Conservation (phyloP, 2,329 filamentous ascomycete genomes). For the Fusarium sp. region DNA sequence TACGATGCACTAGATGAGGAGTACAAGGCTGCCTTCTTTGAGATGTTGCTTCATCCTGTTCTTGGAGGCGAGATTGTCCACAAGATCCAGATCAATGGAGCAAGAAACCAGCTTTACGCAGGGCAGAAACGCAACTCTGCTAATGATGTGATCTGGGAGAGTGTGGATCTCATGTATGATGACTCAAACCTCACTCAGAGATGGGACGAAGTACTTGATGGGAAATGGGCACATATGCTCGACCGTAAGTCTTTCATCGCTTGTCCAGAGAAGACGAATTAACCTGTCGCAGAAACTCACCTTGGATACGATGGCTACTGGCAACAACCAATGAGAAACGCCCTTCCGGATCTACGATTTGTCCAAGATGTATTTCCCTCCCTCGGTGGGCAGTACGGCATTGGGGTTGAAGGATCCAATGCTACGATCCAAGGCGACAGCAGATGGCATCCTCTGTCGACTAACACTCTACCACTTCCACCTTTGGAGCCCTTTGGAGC, state of each 20-base stretch:
- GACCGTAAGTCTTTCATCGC: slow-evolving; percentile 13
- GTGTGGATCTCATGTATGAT: slow-evolving; percentile 31
- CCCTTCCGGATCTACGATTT: slow-evolving; percentile 63
- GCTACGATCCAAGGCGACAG: slow-evolving; percentile 52
- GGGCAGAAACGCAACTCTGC: slow-evolving; percentile 68
- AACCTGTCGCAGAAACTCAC: slow-evolving; percentile 57
- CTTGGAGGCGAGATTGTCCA: slow-evolving; percentile 68
- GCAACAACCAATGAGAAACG: slow-evolving; percentile 81
- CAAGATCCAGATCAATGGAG: slow-evolving; percentile 59
- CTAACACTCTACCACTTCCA: slow-evolving; percentile 48
- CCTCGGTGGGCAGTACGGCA: slow-evolving; percentile 52
- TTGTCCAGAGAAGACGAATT: background rate
- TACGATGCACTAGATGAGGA: slow-evolving; percentile 56
- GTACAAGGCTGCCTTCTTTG: slow-evolving; percentile 67
- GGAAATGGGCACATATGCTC: slow-evolving; percentile 33
- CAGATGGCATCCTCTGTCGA: slow-evolving; percentile 66
- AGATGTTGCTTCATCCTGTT: slow-evolving; percentile 71
- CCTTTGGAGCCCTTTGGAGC: slow-evolving; percentile 49
- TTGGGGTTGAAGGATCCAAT: slow-evolving; percentile 49
- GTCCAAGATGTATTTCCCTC: slow-evolving; percentile 68
- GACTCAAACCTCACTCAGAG: slow-evolving; percentile 34
- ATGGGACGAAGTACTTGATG: slow-evolving; percentile 34
- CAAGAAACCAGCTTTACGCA: slow-evolving; percentile 65
- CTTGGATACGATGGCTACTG: slow-evolving; percentile 65
- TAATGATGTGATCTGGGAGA: slow-evolving; percentile 52